Evolutionary conservation across 352 stramenopile species (phyloP), one percentile per base, ranked within the genome.

Genomic region (Globisporangium okanoganense): DNA sequence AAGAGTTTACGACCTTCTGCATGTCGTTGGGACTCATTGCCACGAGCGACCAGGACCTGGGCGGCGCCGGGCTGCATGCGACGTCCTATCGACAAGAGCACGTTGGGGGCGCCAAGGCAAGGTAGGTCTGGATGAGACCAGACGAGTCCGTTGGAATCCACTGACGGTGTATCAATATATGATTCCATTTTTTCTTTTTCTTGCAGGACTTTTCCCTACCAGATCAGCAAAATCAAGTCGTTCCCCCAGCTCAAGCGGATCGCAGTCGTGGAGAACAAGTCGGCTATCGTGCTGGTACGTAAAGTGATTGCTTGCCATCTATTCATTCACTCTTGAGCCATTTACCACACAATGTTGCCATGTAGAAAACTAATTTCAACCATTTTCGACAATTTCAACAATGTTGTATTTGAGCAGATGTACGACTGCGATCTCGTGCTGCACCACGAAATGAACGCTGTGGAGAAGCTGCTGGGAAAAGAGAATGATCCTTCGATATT

Each of bases 1-100:
- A 95, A 51, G 86, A 95, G 63, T 93, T 95, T 61, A 91, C 84
- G 40, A 87, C 81, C 0, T 90, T 92, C 61, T 92, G 83, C 51
- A 77, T 92, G 5, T 76, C 76, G 38, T 48, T 88, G 2, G 86
- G 84, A 16, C 73, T 89, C 10, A 73, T 88, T 5, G 71, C 75
- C 2, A 87, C 80, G 6, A 67, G 73, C 10, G 58, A 70, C 13
- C 61, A 71, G 47, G 27, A 71, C 2, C 12, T 72, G 2, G 57
- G 49, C 13, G 38, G 31, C 31, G 49, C 60, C 0, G 36, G 33
- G 3, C 16, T 57, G 29, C 24, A 36, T 2, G 44, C 55, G 5
- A 56, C 47, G 13, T 29, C 58, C 5, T 75, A 78, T 38, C 64
- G 55, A 7, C 70, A 75, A 35, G 55, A 47, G 29, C 54, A 31